Evolutionary conservation across 163 green algal genomes (phyloP), one percentile per base, ranked within the genome.

Genomic region (Scenedesmus sp.): DNA sequence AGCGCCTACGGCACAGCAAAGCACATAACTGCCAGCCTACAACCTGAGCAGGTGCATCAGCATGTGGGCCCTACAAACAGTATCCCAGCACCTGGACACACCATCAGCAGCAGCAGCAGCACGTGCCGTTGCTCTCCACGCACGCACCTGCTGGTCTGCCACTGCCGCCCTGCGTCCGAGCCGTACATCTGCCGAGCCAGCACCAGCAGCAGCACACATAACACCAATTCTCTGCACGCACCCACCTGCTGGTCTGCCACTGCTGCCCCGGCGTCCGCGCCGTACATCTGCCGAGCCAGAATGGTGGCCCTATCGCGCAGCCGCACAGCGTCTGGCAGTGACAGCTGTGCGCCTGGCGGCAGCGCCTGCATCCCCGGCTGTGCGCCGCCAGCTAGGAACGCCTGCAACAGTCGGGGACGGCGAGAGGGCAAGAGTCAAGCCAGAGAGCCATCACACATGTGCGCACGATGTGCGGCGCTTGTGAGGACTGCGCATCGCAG

Each of bases 251-350:
- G 91, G 87, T 97, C 96, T 59, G 97, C 97, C 90, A 98, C 56
- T 76, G 91, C 6, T 95, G 94, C 83, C 92, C 97, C 82, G 34
- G 94, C 92, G 26, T 98, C 95, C 6, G 97, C 96, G 55, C 26
- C 81, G 93, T 98, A 99, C 91, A 99, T 87, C 79, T 99, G 98
- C 3, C 98, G 96, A 0, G 97, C 96, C 90, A 99, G 94, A 93
- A 99, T 99, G 87, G 97, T 98, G 86, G 93, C 93, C 67, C 98
- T 94, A 94, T 99, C 96, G 6, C 98, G 94, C 15, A 99, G 95
- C 57, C 97, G 94, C 16, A 94, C 94, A 92, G 88, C 88, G 54
- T 92, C 88, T 60, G 88, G 88, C 6, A 92, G 76, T 12, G 87
- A 91, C 60, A 91, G 87, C 87, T 76, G 93, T 18, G 83, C 12